Base-by-base conservation (phyloP, 164 flowering plant genomes). In the Magnolia kwangsiensis region DNA sequence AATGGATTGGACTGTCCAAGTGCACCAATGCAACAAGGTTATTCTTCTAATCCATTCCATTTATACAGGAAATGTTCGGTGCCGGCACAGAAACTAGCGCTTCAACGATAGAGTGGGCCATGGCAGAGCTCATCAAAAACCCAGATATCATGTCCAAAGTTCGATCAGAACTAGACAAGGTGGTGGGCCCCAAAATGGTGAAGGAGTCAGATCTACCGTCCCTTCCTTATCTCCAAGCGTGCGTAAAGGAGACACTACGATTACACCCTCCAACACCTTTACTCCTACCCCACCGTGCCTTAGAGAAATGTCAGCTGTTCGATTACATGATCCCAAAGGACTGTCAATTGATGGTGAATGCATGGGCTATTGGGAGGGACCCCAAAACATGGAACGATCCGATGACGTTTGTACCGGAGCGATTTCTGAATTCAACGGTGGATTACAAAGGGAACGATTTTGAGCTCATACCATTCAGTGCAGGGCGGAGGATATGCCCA, bases 91-190 rank as follows among this genome's bases (percentile, higher is more conserved):
- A 83, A 20, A 76, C 83, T 0, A 77, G 51, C 20, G 70, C 81
- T 16, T 72, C 81, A 18, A 76, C 83, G 6, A 70, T 78, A 2
- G 85, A 83, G 58, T 83, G 85, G 85, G 80, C 85, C 8, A 61
- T 83, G 23, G 74, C 82, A 2, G 83, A 81, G 72, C 75, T 81
- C 24, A 81, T 77, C 0, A 82, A 77, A 37, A 82, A 80, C 72
- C 79, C 81, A n/a, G 8, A 20, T 1, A 59, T 69, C 16, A 68
- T 51, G 67, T 18, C 51, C 18, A 69, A 10, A 23, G 31, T 75
- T 58, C 63, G 72, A 14, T 13, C 11, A 10, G 77, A 75, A 37
- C 11, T 75, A 37, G 50, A 58, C 20, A 37, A 4, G 3, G 50
- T 55, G 50, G 65, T 69, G 27, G 78, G 78, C 24, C 0, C 71